phyloP scores from a whole-genome alignment of 805 yeast genomes.

The Pichia californica region DNA sequence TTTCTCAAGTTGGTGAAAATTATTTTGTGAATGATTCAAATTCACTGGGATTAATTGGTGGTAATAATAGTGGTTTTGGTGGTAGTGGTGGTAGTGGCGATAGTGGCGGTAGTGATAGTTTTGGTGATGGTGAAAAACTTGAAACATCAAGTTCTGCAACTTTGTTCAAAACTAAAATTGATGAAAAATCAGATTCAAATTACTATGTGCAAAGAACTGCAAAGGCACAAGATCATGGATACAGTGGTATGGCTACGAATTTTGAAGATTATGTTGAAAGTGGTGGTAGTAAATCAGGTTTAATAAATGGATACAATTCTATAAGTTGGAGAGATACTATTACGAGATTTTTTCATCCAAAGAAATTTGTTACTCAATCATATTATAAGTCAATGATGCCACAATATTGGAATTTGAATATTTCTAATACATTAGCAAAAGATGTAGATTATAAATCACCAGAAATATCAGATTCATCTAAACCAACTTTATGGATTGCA shows the following conservation, averaged over 20 bases:
- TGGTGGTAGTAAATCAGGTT: background rate
- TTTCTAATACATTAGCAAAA: slow-evolving; percentile 11
- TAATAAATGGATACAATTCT: background rate
- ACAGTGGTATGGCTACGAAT: background rate
- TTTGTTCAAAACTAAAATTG: background rate
- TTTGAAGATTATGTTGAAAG: slow-evolving; percentile 1
- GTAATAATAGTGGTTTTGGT: too few relatives aligned
- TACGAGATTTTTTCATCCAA: slow-evolving; percentile 27
- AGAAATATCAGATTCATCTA: slow-evolving; percentile 41
- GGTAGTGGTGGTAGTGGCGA: too few relatives aligned
- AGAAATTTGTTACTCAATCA: slow-evolving; percentile 22
- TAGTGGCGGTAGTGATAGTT: background rate
- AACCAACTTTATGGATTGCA: slow-evolving; percentile 66
- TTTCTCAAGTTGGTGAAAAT: slow-evolving; percentile 31
- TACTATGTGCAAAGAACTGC: background rate
- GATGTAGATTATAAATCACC: slow-evolving; percentile 43
- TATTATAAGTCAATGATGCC: slow-evolving; percentile 35
- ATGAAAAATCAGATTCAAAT: background rate
- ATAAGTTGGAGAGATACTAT: slow-evolving; percentile 4
- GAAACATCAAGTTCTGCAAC: background rate
- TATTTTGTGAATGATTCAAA: slow-evolving; percentile 22
- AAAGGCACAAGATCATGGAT: background rate
- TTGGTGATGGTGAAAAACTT: slow-evolving; percentile 4
- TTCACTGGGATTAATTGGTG: too few relatives aligned
- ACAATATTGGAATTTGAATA: slow-evolving; percentile 16